Base-by-base conservation (phyloP, 495 filamentous ascomycete species). In the Penicillium argentinense region DNA sequence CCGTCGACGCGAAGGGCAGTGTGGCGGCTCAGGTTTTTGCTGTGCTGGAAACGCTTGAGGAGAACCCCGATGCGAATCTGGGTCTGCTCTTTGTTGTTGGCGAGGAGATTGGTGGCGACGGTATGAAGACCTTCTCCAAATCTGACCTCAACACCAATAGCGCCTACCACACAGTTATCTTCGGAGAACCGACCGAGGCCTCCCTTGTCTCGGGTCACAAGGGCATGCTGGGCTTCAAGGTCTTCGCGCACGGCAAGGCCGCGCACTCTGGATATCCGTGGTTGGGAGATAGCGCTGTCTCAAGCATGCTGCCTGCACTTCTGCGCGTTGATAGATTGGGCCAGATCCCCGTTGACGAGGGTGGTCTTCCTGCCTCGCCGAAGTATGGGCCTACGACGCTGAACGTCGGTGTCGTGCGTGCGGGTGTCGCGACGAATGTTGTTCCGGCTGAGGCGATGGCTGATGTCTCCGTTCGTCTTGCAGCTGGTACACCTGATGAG, bases 161-260 rank as follows among this genome's bases (percentile, higher is more conserved):
- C 21, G 62, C 63, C 32, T 83, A 81, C 69, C 74, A 81, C 42
- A 78, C 87, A 3, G 81, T 89, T 48, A 86, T 97, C 62, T 97
- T 96, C 59, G 92, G 76, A 30, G 92, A 97, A 60, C 92, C 92
- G 9, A 97, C 92, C 0, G 88, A 95, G 53, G 76, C 83, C 42
- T 85, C 85, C 61, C 86, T 97, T 21, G 90, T 89, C 1, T 79
- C 85, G 26, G 92, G 92, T 0, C 92, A 97, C 71, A 97, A 97
- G 60, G 92, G 92, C 3, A 84, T 85, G 54, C 57, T 87, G 3
- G 68, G 68, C 8, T 83, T 89, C 52, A 67, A 73, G 5, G 46
- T 97, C 30, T 68, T 68, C 18, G 85, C 85, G 0, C 72, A 76
- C 34, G 92, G 92, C 23, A 85, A 83, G 49, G 89, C 90, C 1